phyloP scores from a whole-genome alignment of 441 rosid genomes.

The Breynia disticha region DNA sequence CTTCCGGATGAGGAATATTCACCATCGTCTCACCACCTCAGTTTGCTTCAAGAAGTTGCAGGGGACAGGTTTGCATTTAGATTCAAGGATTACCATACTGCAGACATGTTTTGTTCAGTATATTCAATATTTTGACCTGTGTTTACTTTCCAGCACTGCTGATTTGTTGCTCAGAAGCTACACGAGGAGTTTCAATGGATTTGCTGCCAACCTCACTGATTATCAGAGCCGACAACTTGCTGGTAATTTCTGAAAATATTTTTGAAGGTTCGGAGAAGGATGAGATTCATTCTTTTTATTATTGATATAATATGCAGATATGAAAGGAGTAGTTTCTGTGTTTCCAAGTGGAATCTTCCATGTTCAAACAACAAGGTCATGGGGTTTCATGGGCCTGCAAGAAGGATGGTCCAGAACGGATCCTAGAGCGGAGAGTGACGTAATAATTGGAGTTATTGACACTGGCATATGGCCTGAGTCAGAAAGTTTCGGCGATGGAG shows the following conservation, averaged over 20 bases:
- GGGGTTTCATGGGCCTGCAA: slow-evolving; percentile 43
- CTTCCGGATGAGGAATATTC: slow-evolving; percentile 30
- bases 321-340: slow-evolving; percentile 33
- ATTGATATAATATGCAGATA: slow-evolving; percentile 16
- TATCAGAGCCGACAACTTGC: slow-evolving; percentile 22
- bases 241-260: slow-evolving; percentile 6
- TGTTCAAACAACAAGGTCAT: slow-evolving; percentile 44
- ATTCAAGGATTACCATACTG: too few relatives aligned
- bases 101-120: too few relatives aligned
- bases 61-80: slow-evolving; percentile 21
- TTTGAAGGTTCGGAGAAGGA: not conserved
- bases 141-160: not conserved
- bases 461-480: slow-evolving; percentile 38
- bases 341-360: slow-evolving; percentile 32
- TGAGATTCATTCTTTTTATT: too few relatives aligned
- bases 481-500: slow-evolving; percentile 30
- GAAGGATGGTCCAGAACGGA: slow-evolving; percentile 7
- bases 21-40: slow-evolving; percentile 30
- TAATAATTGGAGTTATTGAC: slow-evolving; percentile 32
- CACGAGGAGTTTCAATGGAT: slow-evolving; percentile 43
- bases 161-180: slow-evolving; percentile 38
- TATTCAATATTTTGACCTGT: not conserved
- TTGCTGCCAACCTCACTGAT: slow-evolving; percentile 38
- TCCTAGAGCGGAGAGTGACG: slow-evolving; percentile 19
- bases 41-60: slow-evolving; percentile 24